These are phyloP conservation scores for Nemania sp. DNA, from an alignment of 2,329 filamentous ascomycete genomes.

Conservation along the genomic window DNA sequence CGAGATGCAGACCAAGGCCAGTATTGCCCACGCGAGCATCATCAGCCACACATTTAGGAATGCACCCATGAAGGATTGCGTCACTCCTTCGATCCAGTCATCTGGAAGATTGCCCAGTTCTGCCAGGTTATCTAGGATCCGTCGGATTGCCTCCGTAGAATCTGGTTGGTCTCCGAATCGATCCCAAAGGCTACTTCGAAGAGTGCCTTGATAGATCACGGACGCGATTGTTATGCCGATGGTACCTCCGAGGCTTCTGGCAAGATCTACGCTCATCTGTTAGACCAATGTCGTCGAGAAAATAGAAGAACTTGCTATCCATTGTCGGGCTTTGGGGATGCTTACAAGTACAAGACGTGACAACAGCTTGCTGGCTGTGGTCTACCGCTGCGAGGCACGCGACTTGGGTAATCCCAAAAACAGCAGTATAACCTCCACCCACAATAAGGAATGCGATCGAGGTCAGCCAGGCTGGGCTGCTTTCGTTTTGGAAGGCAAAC, in stretches of 20 bases:
- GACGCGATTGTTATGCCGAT: conserved; percentile 14
- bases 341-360: conserved; percentile 20
- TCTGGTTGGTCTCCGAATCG: conserved; percentile 7
- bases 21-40: conserved; percentile 14
- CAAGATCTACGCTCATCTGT: conserved; percentile 6
- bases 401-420: conserved; percentile 18
- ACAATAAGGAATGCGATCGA: conserved; percentile 19
- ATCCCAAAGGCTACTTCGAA: conserved; percentile 6
- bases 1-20: conserved; percentile 11
- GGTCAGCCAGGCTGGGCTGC: conserved; percentile 1
- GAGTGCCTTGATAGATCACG: conserved; percentile 9
- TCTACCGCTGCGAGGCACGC: conserved; percentile 17
- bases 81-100: conserved; percentile 16
- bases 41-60: conserved; percentile 14
- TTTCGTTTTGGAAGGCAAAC: conserved; percentile 15
- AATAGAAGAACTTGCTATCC: no score
- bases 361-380: conserved; percentile 19
- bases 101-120: conserved; percentile 9
- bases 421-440: conserved; percentile 18
- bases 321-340: neutral
- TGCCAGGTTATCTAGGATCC: conserved; percentile 8
- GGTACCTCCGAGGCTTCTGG: conserved; percentile 16
- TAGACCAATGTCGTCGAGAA: neutral
- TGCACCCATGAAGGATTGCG: conserved; percentile 12
- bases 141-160: conserved; percentile 10